A percentile compares a stretch with the other conserved stretches of the same genome.
phyloP scores from a whole-genome alignment of 495 filamentous ascomycete species.

The Ramalina intermedia region DNA sequence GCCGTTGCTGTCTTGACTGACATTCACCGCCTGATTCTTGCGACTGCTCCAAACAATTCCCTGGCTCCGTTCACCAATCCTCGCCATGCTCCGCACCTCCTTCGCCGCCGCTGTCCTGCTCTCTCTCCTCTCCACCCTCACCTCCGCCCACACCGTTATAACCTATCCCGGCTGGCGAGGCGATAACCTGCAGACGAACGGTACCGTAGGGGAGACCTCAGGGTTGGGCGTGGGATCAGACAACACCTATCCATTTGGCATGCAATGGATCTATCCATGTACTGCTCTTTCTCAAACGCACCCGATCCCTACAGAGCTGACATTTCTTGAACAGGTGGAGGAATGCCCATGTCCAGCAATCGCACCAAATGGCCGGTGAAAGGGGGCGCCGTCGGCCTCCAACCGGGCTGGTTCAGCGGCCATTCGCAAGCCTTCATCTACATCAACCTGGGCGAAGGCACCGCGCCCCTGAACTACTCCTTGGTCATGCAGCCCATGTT shows the following conservation, averaged over 20 bases:
- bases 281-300: slow-evolving; percentile 22
- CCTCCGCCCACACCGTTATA: slow-evolving; percentile 72
- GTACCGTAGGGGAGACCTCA: slow-evolving; percentile 30
- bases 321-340: slow-evolving; percentile 50
- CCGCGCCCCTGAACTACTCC: slow-evolving; percentile 74
- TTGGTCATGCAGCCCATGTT: slow-evolving; percentile 71
- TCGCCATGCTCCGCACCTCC: slow-evolving; percentile 2
- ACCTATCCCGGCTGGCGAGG: slow-evolving; percentile 91
- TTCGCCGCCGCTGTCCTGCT: slow-evolving; percentile 14
- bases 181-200: slow-evolving; percentile 76
- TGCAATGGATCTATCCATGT: slow-evolving; percentile 99
- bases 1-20: neutral
- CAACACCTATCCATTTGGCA: slow-evolving; percentile 64
- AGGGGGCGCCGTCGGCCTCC: slow-evolving; percentile 75
- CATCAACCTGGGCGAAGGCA: slow-evolving; percentile 86
- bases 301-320: neutral
- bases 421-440: slow-evolving; percentile 78
- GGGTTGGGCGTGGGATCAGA: slow-evolving; percentile 32
- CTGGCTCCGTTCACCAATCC: neutral
- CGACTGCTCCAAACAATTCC: neutral
- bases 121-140: slow-evolving; percentile 35
- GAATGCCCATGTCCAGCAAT: slow-evolving; percentile 63
- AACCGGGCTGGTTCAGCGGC: slow-evolving; percentile 92
- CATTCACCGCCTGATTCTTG: neutral
- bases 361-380: slow-evolving; percentile 80